These are phyloP conservation scores for Coemansia javaensis DNA, from an alignment of 192 early-diverging fungal species.

Conservation along the genomic window DNA sequence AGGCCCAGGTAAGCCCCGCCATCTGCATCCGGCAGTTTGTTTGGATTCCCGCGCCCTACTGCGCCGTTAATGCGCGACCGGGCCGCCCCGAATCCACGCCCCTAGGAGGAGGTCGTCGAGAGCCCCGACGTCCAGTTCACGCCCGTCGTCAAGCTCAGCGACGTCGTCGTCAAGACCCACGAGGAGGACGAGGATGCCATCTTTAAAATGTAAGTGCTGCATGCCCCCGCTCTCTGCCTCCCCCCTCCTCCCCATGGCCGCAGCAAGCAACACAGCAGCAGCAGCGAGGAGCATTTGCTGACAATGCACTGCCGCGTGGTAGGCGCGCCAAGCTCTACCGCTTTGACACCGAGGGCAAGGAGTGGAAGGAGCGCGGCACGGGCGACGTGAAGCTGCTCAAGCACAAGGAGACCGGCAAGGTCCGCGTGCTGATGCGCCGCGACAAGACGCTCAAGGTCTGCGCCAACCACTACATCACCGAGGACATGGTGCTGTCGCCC, in stretches of 20 bases:
- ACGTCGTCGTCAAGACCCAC: slow-evolving; percentile 88
- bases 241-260: neutral
- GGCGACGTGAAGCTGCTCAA: slow-evolving; percentile 95
- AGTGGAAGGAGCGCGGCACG: slow-evolving; percentile 99
- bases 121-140: slow-evolving; percentile 93
- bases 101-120: slow-evolving; percentile 69
- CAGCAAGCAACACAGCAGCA: neutral
- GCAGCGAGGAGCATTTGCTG: neutral
- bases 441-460: slow-evolving; percentile 99
- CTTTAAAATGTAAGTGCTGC: slow-evolving; percentile 80
- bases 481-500: slow-evolving; percentile 83
- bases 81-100: too few species aligned
- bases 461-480: slow-evolving; percentile 92
- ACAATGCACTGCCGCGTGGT: neutral
- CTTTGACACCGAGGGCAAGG: slow-evolving; percentile 83
- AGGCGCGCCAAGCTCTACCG: slow-evolving; percentile 95
- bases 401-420: slow-evolving; percentile 83
- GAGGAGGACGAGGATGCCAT: slow-evolving; percentile 92
- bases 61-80: too few species aligned
- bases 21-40: neutral
- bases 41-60: neutral
- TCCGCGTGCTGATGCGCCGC: slow-evolving; percentile 97
- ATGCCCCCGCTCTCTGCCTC: slow-evolving; percentile 3
- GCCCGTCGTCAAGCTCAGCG: slow-evolving; percentile 88
- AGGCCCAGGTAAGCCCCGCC: slow-evolving; percentile 35